Conservation (phyloP, 306 rosid species). For the Sesbania bispinosa region DNA sequence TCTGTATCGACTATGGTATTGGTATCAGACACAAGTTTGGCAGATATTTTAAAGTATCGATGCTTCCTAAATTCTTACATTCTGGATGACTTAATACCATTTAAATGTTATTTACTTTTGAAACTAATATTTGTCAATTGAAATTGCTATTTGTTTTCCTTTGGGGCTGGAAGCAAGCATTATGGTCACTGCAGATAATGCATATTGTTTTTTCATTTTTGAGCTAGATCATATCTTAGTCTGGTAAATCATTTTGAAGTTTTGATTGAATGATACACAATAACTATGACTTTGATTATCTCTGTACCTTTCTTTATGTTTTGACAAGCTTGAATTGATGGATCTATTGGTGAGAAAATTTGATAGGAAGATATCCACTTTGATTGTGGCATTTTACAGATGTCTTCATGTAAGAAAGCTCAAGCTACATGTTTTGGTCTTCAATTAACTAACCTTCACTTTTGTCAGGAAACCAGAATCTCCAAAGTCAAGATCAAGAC, state of each 20-base stretch:
- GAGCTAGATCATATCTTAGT: not conserved
- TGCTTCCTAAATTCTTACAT: not conserved
- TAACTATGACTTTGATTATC: conserved; percentile 7
- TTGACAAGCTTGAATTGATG: conserved; percentile 17
- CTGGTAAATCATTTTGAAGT: no score
- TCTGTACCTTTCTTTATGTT: conserved; percentile 19
- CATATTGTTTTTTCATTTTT: not conserved
- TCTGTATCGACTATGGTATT: not conserved
- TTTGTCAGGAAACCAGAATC: conserved; percentile 87
- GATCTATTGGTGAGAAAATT: conserved; percentile 14
- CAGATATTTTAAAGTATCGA: not conserved
- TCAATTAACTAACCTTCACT: conserved; percentile 24
- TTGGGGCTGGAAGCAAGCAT: not conserved
- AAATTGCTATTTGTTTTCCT: not conserved
- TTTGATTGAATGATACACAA: not conserved
- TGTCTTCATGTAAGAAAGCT: conserved; percentile 19
- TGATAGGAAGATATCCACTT: conserved; percentile 6
- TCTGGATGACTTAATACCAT: no score
- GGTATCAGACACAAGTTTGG: not conserved
- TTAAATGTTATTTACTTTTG: not conserved
- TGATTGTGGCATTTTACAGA: conserved; percentile 11
- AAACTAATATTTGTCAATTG: not conserved
- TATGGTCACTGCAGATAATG: not conserved
- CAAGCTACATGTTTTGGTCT: conserved; percentile 20
- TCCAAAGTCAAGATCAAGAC: conserved; percentile 76